These are phyloP conservation scores for Zelopaecilomyces penicillatus DNA, from an alignment of 2,329 filamentous ascomycete genomes.

Conservation along the genomic window DNA sequence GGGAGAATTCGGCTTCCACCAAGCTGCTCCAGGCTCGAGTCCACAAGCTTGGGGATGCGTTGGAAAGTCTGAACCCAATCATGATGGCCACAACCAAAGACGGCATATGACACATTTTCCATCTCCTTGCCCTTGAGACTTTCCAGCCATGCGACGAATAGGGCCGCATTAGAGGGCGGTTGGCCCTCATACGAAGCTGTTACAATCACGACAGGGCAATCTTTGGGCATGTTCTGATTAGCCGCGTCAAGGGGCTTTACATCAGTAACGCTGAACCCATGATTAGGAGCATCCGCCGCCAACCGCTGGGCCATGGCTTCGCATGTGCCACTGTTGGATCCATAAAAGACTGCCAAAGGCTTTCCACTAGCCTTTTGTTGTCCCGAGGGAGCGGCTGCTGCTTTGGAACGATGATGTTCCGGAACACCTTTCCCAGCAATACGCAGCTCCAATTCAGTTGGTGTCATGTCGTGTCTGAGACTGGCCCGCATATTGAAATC, in stretches of 20 bases:
- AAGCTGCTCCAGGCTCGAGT: constrained; percentile 38
- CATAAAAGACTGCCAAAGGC: constrained; percentile 60
- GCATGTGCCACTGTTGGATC: constrained; percentile 68
- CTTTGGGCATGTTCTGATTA: constrained; percentile 49
- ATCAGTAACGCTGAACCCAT: constrained; percentile 49
- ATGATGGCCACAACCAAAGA: constrained; percentile 58
- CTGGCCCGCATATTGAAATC: constrained; percentile 54
- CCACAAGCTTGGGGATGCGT: constrained; percentile 54
- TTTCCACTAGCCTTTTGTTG: constrained; percentile 18
- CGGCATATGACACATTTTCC: constrained; percentile 52
- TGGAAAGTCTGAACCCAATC: constrained; percentile 60
- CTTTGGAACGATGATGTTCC: constrained; percentile 5
- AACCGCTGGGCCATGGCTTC: constrained; percentile 59
- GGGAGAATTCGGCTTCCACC: constrained; percentile 28
- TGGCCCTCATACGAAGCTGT: constrained; percentile 68
- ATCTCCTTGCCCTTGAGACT: constrained; percentile 41
- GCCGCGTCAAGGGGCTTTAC: constrained; percentile 54
- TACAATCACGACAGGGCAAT: constrained; percentile 56
- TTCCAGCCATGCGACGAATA: constrained; percentile 61
- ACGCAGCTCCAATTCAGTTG: constrained; percentile 38
- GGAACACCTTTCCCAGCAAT: constrained; percentile 26
- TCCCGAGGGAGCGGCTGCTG: neutral
- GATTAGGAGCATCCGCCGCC: constrained; percentile 46
- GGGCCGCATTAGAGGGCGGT: constrained; percentile 61
- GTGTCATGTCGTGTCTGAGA: constrained; percentile 39